Base-by-base conservation (phyloP, 306 rosid species). In the Macrotyloma uniflorum region DNA sequence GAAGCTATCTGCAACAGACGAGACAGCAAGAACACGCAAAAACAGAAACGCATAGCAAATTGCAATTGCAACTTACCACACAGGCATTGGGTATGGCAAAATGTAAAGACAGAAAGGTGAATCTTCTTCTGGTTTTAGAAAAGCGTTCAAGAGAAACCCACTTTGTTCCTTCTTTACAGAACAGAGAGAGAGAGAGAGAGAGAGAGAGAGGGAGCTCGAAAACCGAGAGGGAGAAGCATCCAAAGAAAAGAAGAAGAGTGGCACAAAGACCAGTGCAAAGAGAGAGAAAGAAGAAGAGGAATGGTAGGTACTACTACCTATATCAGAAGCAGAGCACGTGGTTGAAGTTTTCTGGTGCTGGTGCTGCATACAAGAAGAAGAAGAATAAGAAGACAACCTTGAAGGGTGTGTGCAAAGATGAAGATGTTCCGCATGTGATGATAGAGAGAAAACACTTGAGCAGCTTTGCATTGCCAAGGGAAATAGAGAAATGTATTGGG, bases 201-300 rank as follows among this genome's bases (percentile, higher is more conserved):
- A 85, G 77, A 72, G 36, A 35, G 40, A 18, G 47, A 70, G 40
- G 70, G 70, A 86, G 58, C 81, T 75, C 70, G 85, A 80, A 55
- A 86, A 51, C 83, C 89, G 28, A 85, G 77, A 36, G 49, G 19
- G 26, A 50, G 85, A 80, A 89, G 92, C 70, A 86, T 82, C 87
- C 90, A 85, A 87, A 74, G 91, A 67, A 85, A 87, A 74, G 91
- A 67, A 67, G 45, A 55, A 62, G 23, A 32, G 13, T 6, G 40
- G 38, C 38, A 59, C 38, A 28, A 28, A 59, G 20, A 59, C 61
- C 61, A 54, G 6, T 0, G 63, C 7, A 62, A 4, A 67, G 36
- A 38, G 47, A 33, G 69, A 65, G 19, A 10, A 38, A 38, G 43
- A 38, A 2, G 43, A 38, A 38, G 47, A 19, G 9, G 9, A 20